Base-by-base conservation (phyloP, 495 filamentous ascomycete species). In the Cercophora scortea region DNA sequence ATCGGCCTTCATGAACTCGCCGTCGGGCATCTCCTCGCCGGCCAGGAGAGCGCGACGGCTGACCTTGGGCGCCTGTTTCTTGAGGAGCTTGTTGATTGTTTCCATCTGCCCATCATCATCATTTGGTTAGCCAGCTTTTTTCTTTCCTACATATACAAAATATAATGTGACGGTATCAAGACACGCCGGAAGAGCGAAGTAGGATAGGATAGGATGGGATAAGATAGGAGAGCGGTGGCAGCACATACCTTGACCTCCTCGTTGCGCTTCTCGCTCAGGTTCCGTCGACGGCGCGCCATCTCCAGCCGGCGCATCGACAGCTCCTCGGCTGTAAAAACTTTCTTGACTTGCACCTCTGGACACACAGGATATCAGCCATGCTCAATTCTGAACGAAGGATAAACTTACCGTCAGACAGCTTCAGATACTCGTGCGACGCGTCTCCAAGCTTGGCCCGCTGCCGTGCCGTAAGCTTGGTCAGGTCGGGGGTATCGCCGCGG, bases 191-290 rank as follows among this genome's bases (percentile, higher is more conserved):
- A 17, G 16, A 34, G 36, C 32, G 7, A 32, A 19, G 1, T 42
- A 9, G 11, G 13, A n/a, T 41, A 11, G 11, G 25, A 25, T 25
- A 25, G 25, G 25, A 5, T 25, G 5, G 25, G 25, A 5, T 5
- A 25, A 5, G 5, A 25, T 25, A 25, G 25, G 25, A 25, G 2
- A 25, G 25, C 25, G 25, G 25, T n/a, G n/a, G n/a, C n/a, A 25
- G 15, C 7, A 51, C 62, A 42, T 73, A 90, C 91, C 83, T 98
- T 98, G 73, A 97, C 94, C 73, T 98, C 94, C 63, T 98, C 94
- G 52, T 96, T 93, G 25, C 93, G 87, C 76, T 96, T 96, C 65
- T 97, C 93, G 57, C 87, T 93, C n/a, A 98, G 79, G 58, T 97
- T 96, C 66, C 96, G 94, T 47, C 93, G 75, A 34, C 93, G 85